Conservation (phyloP, 768 basidiomycete species). For the Hypsizygus marmoreus region DNA sequence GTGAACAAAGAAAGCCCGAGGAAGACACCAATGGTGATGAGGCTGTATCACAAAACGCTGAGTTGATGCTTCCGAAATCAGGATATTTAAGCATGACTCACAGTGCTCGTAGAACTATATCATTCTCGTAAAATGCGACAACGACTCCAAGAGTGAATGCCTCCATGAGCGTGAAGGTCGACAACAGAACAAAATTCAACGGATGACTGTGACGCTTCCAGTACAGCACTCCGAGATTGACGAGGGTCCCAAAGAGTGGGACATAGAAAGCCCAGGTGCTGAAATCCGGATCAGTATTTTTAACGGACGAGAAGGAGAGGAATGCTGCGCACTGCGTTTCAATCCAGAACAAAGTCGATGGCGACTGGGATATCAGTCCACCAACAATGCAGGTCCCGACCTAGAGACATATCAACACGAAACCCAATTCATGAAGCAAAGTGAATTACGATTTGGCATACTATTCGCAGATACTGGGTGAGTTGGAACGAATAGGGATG, state of each 20-base stretch:
- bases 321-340: constrained; percentile 56
- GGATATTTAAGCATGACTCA: constrained; percentile 43
- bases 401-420: constrained; percentile 26
- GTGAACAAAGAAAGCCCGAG: constrained; percentile 93
- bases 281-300: not conserved
- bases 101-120: constrained; percentile 85
- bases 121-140: constrained; percentile 71
- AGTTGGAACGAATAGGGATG: constrained; percentile 2
- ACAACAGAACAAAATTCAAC: constrained; percentile 81
- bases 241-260: constrained; percentile 74
- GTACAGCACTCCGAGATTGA: constrained; percentile 79
- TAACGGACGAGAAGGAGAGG: not conserved
- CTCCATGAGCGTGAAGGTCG: constrained; percentile 89
- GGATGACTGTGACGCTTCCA: constrained; percentile 95
- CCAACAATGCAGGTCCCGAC: constrained; percentile 78
- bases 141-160: constrained; percentile 86
- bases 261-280: constrained; percentile 83
- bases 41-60: constrained; percentile 46
- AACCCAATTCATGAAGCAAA: not conserved
- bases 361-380: constrained; percentile 66
- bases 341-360: constrained; percentile 67
- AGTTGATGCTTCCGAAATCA: no score
- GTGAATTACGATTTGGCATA: constrained; percentile 70
- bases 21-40: constrained; percentile 93
- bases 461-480: constrained; percentile 34